Base-by-base conservation (phyloP, 345 rosid genomes). In the Ailanthus altissimus region DNA sequence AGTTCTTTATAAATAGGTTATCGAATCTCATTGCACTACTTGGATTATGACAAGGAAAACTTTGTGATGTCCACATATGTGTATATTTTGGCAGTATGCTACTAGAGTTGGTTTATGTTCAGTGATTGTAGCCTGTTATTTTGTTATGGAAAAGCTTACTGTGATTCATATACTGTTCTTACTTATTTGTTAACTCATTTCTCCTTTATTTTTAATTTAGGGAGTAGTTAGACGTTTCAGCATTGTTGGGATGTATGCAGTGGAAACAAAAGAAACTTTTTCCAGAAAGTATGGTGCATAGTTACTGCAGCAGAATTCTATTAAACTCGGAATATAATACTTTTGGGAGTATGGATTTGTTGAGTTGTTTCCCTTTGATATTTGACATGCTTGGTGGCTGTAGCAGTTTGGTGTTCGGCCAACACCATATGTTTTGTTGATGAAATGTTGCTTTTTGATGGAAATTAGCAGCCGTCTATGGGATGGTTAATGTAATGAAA, bases 161-260 rank as follows among this genome's bases (percentile, higher is more conserved):
- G 36, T 16, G 20, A 56, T 18, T 10, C 49, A 23, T 42, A 13
- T 47, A 12, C 28, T 7, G 26, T 16, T 28, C 14, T 46, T 61
- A 11, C 2, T 32, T 23, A n/a, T 47, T 32, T 74, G 8, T 4
- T 75, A 38, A 65, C 7, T 26, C 6, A 5, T 28, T 56, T 5
- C 57, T 26, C 23, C 25, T 14, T 67, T 12, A 7, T 76, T 57
- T 43, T 56, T 23, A 21, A 26, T 42, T 25, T 66, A 76, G 78
- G 78, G 73, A 76, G 51, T 76, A 76, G 53, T 26, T 57, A 32
- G 64, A 38, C 43, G n/a, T 13, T 42, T 67, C 45, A 3, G 14
- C 62, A 40, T 20, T 57, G 18, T 14, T 50, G 57, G 57, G 8
- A 53, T 40, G 16, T 25, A 14, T 56, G 32, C 66, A 21, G 62